Conservation (phyloP, 352 stramenopile genomes). For the Saprolegnia diclina region DNA sequence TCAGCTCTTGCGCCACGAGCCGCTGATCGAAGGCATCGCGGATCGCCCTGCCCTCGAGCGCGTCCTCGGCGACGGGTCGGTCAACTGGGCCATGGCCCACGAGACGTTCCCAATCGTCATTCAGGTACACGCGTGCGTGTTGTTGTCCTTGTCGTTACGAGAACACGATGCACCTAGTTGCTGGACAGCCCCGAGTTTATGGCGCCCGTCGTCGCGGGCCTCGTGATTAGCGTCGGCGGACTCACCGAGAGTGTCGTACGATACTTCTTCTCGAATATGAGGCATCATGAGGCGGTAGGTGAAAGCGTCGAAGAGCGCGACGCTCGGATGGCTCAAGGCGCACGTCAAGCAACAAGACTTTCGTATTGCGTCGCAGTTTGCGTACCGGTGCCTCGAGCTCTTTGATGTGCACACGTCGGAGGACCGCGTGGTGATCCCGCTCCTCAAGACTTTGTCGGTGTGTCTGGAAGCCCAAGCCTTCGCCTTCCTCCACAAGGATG, state of each 20-base stretch:
- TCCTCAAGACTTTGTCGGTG: constrained; percentile 82
- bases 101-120: constrained; percentile 90
- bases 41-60: constrained; percentile 67
- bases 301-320: constrained; percentile 57
- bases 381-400: constrained; percentile 60
- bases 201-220: constrained; percentile 74
- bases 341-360: constrained; percentile 58
- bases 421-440: constrained; percentile 76
- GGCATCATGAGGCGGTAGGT: constrained; percentile 24
- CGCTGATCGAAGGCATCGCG: constrained; percentile 69
- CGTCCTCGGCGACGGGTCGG: constrained; percentile 43
- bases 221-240: constrained; percentile 93
- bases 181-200: constrained; percentile 86
- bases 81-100: constrained; percentile 79
- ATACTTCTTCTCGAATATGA: constrained; percentile 19
- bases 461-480: constrained; percentile 34
- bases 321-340: constrained; percentile 55
- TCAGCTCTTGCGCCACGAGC: constrained; percentile 66
- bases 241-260: constrained; percentile 92
- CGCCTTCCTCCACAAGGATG: constrained; percentile 17
- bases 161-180: constrained; percentile 43
- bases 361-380: constrained; percentile 54
- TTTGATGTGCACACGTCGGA: constrained; percentile 53
- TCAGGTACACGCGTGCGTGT: constrained; percentile 23
- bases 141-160: constrained; percentile 12